Conservation (phyloP, 2,329 filamentous ascomycete genomes). For the Colletotrichum sp. region DNA sequence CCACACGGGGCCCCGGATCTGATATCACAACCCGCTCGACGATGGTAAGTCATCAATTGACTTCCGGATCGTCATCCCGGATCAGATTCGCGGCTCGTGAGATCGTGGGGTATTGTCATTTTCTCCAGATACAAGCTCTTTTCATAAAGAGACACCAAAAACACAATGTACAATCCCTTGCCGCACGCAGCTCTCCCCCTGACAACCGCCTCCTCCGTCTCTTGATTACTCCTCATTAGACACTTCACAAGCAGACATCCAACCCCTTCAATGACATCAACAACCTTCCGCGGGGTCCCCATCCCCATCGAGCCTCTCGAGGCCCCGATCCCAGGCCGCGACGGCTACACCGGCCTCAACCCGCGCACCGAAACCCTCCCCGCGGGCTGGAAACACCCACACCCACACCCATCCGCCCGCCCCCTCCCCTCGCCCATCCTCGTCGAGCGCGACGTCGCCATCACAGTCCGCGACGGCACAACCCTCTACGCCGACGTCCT, state of each 20-base stretch:
- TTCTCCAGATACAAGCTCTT: background rate
- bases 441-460: constrained; percentile 49
- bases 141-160: background rate
- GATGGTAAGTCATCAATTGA: background rate
- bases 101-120: background rate
- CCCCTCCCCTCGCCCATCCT: constrained; percentile 29
- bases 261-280: background rate
- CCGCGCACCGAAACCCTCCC: constrained; percentile 41
- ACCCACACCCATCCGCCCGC: constrained; percentile 22
- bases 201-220: background rate
- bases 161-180: background rate
- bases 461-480: constrained; percentile 41
- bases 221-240: too few relatives aligned
- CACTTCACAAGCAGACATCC: too few relatives aligned
- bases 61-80: background rate
- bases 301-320: background rate
- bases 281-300: background rate
- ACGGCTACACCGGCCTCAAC: constrained; percentile 28
- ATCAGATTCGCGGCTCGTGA: background rate
- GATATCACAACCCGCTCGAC: background rate
- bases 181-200: background rate
- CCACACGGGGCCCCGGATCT: background rate
- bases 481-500: constrained; percentile 49
- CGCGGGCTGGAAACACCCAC: constrained; percentile 39
- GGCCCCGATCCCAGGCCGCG: background rate